These are phyloP conservation scores for Puccinia polysora DNA, from an alignment of 1,284 basidiomycete genomes.

Conservation along the genomic window DNA sequence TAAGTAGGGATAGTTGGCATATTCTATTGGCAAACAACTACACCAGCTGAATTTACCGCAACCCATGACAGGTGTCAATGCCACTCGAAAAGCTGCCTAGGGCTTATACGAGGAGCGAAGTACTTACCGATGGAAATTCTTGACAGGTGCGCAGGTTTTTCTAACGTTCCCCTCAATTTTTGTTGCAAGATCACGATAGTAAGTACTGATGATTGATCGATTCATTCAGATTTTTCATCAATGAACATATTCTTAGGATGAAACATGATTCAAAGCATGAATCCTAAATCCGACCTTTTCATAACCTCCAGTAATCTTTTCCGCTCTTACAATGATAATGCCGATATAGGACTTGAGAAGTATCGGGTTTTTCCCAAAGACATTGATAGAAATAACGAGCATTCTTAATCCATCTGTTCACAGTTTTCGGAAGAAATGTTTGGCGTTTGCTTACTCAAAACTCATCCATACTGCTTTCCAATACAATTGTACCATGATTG, in stretches of 20 bases:
- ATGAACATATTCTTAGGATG: conserved; percentile 15
- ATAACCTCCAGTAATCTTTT: too few relatives aligned
- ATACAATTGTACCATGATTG: too few relatives aligned
- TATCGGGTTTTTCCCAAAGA: too few relatives aligned
- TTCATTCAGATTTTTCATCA: conserved; percentile 26
- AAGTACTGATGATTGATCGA: not conserved
- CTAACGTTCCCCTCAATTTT: not conserved
- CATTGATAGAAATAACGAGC: too few relatives aligned
- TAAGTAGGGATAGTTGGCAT: conserved; percentile 55
- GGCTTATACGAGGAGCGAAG: conserved; percentile 19
- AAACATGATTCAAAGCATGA: not conserved
- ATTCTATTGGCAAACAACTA: not conserved
- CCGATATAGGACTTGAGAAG: too few relatives aligned
- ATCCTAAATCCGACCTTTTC: not conserved
- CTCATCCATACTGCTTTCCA: too few relatives aligned
- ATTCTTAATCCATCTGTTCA: too few relatives aligned
- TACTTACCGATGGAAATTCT: conserved; percentile 3
- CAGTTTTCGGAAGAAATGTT: too few relatives aligned
- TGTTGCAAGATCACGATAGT: not conserved
- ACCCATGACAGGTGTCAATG: conserved; percentile 13
- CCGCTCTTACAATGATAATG: too few relatives aligned
- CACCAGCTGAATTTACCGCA: not conserved
- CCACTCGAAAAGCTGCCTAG: conserved; percentile 14
- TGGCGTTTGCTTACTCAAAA: too few relatives aligned
- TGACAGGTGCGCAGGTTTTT: conserved; percentile 6